Evolutionary conservation across 352 stramenopile species (phyloP).

Genomic region (Discostella stelligera): DNA sequence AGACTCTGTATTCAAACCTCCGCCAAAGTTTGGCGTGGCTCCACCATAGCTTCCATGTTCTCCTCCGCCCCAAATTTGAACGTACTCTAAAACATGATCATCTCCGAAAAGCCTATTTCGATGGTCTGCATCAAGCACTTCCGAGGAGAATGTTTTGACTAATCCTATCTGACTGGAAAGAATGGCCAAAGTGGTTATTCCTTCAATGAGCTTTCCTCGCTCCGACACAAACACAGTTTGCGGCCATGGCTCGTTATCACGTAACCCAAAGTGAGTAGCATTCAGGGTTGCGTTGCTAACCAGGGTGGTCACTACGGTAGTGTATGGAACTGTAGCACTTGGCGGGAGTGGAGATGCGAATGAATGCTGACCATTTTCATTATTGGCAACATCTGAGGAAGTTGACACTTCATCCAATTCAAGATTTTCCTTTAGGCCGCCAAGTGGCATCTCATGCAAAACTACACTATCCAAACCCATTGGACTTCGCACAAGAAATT

Average conservation of each 20-base stretch:
- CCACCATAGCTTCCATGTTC: conserved; percentile 52
- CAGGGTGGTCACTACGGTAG: conserved; percentile 68
- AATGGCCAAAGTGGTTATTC: conserved; percentile 59
- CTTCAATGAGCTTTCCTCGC: conserved; percentile 46
- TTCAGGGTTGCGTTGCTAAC: conserved; percentile 59
- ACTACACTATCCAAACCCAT: conserved; percentile 58
- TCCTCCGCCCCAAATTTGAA: conserved; percentile 46
- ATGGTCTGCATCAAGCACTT: conserved; percentile 32
- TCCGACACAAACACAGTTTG: conserved; percentile 57
- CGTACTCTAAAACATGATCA: conserved; percentile 47
- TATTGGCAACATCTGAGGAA: conserved; percentile 1
- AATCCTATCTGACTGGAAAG: conserved; percentile 44
- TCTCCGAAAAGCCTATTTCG: conserved; percentile 59
- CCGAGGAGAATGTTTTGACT: conserved; percentile 67
- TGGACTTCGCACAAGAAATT: conserved; percentile 61
- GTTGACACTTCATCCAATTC: conserved; percentile 23
- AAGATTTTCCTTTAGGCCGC: conserved; percentile 39
- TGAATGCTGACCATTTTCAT: conserved; percentile 36
- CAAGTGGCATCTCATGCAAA: conserved; percentile 64
- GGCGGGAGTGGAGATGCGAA: conserved; percentile 42
- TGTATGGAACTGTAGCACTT: conserved; percentile 54
- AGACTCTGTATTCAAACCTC: conserved; percentile 37
- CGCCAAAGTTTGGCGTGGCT: conserved; percentile 60
- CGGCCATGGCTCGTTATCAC: conserved; percentile 29
- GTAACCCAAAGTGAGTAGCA: conserved; percentile 46